Base-by-base conservation (phyloP, 768 basidiomycete species). In the Austroboletus eburneus region DNA sequence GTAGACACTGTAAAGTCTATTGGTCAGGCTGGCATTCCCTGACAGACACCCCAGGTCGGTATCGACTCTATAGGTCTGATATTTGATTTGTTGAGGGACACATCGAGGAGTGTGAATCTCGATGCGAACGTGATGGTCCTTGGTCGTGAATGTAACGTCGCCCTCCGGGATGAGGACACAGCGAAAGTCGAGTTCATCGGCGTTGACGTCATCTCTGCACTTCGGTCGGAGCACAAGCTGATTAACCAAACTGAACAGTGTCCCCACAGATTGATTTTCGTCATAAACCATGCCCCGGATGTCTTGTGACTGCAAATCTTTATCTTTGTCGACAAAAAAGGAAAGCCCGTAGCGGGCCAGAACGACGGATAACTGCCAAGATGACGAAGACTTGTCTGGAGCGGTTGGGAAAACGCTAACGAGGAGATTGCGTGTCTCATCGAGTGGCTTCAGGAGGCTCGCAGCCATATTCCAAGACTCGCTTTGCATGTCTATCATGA, bases 1-100 rank as follows among this genome's bases (percentile, higher is more conserved):
- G 43, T 74, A 72, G 2, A 69, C 62, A 43, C 30, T 9, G 30
- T 60, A 64, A 50, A 75, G 59, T 39, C 56, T 55, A 41, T 57
- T 62, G 1, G 51, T 51, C 35, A 70, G 34, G 17, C 53, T 63
- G 12, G n/a, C 16, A 35, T 35, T 18, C 34, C 34, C 34, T 35
- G 17, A 16, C 34, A 35, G 13, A 17, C 34, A 45, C 47, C 66
- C 61, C 12, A 71, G 52, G 21, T 61, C 49, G 14, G 45, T 48
- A 33, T 71, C 60, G 20, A 69, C 41, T 8, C 35, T 39, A 41
- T 65, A 69, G 34, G 57, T 57, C 29, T 61, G 50, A 43, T 56
- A 67, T 9, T 23, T 42, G 4, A 50, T 29, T 29, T 39, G 49
- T 14, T 18, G 27, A 24, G 38, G 30, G 16, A 16, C 20, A 9